Base-by-base conservation (phyloP, 352 stramenopile genomes). In the Pythium myriotylum region DNA sequence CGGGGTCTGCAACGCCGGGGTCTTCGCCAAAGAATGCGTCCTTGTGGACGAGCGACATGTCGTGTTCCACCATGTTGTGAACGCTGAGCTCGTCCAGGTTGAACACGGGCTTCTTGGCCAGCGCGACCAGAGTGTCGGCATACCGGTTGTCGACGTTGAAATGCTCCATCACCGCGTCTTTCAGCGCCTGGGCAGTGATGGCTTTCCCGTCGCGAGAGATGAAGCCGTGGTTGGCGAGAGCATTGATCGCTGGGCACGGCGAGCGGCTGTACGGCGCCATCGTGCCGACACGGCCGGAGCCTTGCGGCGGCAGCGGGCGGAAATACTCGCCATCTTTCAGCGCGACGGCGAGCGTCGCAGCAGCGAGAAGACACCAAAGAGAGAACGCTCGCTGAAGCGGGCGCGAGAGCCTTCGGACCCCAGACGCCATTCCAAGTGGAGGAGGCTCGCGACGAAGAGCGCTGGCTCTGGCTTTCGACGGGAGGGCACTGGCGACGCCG, bases 151-250 rank as follows among this genome's bases (percentile, higher is more conserved):
- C 71, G 14, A 79, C 45, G 68, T 73, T 79, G 53, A 72, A 82
- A 22, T 65, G 62, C 43, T 66, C 24, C 13, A 79, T 55, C 29
- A 54, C 32, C 20, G 65, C 74, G 6, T 45, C 55, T 12, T 32
- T 27, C 19, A 82, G 42, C 40, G 58, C 61, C 16, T 67, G 45
- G 24, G 65, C 46, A 40, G 62, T 72, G 52, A 79, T 72, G 47
- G 72, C 68, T 40, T 74, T 73, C 23, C 68, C 73, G 49, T 77
- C 68, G 49, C 77, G 74, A 13, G 71, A 53, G 23, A 83, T 35
- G 51, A 76, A 73, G 13, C 72, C 72, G 62, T 81, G 72, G 55
- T 86, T 86, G n/a, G 76, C 73, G 16, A 81, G 59, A 47, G 72
- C 53, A 55, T 86, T 86, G 52, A 86, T 58, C 27, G 72, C 71